These are phyloP conservation scores for Hypomyces perniciosus DNA, from an alignment of 2,329 filamentous ascomycete species.

Conservation along the genomic window DNA sequence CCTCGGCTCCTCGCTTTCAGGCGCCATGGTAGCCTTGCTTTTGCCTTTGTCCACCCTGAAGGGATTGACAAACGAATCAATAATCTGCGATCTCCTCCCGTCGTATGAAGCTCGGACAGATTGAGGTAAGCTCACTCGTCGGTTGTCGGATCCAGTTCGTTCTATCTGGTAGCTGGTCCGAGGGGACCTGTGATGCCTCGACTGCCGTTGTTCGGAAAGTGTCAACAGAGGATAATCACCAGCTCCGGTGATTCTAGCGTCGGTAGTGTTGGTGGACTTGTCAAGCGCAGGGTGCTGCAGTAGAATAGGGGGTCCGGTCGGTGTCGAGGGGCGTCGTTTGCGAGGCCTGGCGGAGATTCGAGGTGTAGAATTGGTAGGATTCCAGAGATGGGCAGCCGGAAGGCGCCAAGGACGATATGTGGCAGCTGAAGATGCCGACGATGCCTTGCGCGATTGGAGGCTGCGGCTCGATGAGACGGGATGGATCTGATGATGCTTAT, in stretches of 20 bases:
- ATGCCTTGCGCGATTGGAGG: slow-evolving; percentile 26
- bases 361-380: slow-evolving; percentile 55
- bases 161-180: slow-evolving; percentile 49
- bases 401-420: slow-evolving; percentile 24
- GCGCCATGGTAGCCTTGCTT: slow-evolving; percentile 42
- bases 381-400: slow-evolving; percentile 51
- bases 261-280: slow-evolving; percentile 28
- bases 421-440: slow-evolving; percentile 21
- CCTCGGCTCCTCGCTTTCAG: slow-evolving; percentile 28
- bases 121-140: slow-evolving; percentile 47
- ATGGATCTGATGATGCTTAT: not conserved
- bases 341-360: slow-evolving; percentile 29
- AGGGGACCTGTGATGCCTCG: slow-evolving; percentile 36
- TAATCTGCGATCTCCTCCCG: slow-evolving; percentile 35
- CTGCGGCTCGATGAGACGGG: slow-evolving; percentile 3
- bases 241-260: slow-evolving; percentile 33
- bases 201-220: slow-evolving; percentile 44
- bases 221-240: slow-evolving; percentile 48
- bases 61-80: slow-evolving; percentile 14
- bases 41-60: slow-evolving; percentile 41
- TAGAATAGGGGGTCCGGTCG: slow-evolving; percentile 46
- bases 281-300: slow-evolving; percentile 41
- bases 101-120: slow-evolving; percentile 51
- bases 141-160: slow-evolving; percentile 37
- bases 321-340: slow-evolving; percentile 46